These are phyloP conservation scores for Fusarium nematophilum DNA, from an alignment of 2,329 filamentous ascomycete species.

Conservation along the genomic window DNA sequence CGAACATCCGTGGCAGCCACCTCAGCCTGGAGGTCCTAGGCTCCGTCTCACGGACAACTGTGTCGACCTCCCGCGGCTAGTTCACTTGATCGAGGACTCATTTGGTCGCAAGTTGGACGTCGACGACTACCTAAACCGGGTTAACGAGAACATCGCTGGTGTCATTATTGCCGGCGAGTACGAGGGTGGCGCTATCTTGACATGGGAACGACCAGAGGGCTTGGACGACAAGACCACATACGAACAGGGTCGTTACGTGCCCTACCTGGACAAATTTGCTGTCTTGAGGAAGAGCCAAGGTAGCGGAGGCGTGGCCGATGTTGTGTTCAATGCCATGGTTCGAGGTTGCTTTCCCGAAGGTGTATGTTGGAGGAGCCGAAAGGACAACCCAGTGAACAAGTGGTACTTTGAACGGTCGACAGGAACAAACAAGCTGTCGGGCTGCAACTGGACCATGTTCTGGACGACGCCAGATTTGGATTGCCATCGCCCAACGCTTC, in stretches of 20 bases:
- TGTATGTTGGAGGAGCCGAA: slow-evolving; percentile 91
- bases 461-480: slow-evolving; percentile 84
- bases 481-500: slow-evolving; percentile 64
- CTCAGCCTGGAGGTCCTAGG: slow-evolving; percentile 66
- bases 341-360: slow-evolving; percentile 87
- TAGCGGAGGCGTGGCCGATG: slow-evolving; percentile 90
- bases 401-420: slow-evolving; percentile 97
- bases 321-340: slow-evolving; percentile 97
- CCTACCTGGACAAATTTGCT: slow-evolving; percentile 97
- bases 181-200: slow-evolving; percentile 93
- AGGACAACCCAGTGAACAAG: slow-evolving; percentile 95
- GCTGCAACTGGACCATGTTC: slow-evolving; percentile 97
- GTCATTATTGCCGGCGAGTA: slow-evolving; percentile 97
- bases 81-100: slow-evolving; percentile 92
- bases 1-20: slow-evolving; percentile 74
- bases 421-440: slow-evolving; percentile 83
- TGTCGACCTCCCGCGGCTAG: slow-evolving; percentile 84
- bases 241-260: slow-evolving; percentile 75
- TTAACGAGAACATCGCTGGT: slow-evolving; percentile 84
- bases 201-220: slow-evolving; percentile 84
- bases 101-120: slow-evolving; percentile 89
- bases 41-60: slow-evolving; percentile 81
- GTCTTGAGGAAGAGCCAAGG: slow-evolving; percentile 90
- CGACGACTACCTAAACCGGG: slow-evolving; percentile 82
- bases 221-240: slow-evolving; percentile 65